phyloP scores from a whole-genome alignment of 371 early-diverging fungal genomes.

The Lichtheimia ornata region DNA sequence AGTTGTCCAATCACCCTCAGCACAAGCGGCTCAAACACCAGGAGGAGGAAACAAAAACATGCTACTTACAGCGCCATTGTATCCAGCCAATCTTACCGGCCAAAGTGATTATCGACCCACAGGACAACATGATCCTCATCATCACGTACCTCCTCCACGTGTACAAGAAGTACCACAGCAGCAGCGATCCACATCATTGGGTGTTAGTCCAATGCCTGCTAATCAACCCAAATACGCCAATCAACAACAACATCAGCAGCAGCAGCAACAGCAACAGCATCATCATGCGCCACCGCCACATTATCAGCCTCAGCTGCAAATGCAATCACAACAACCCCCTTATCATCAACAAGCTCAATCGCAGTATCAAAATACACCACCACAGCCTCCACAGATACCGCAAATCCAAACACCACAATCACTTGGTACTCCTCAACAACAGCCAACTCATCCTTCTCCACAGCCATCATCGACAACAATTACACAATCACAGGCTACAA shows the following conservation, averaged over 20 bases:
- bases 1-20: background rate
- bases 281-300: background rate
- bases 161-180: no score
- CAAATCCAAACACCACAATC: background rate
- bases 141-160: background rate
- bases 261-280: constrained; percentile 12
- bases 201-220: no score
- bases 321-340: constrained; percentile 3
- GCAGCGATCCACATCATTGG: no score
- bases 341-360: constrained; percentile 7
- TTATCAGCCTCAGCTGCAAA: background rate
- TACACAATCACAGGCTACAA: constrained; percentile 2
- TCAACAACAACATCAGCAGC: background rate
- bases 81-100: background rate
- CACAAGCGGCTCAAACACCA: background rate
- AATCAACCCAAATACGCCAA: background rate
- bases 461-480: background rate
- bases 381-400: background rate
- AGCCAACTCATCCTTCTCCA: background rate
- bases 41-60: background rate
- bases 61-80: background rate
- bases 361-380: constrained; percentile 3
- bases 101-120: background rate
- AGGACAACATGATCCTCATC: background rate
- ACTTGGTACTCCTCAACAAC: no score